These are phyloP conservation scores for Botrytis fragariae DNA, from an alignment of 2,329 filamentous ascomycete species.

Conservation along the genomic window DNA sequence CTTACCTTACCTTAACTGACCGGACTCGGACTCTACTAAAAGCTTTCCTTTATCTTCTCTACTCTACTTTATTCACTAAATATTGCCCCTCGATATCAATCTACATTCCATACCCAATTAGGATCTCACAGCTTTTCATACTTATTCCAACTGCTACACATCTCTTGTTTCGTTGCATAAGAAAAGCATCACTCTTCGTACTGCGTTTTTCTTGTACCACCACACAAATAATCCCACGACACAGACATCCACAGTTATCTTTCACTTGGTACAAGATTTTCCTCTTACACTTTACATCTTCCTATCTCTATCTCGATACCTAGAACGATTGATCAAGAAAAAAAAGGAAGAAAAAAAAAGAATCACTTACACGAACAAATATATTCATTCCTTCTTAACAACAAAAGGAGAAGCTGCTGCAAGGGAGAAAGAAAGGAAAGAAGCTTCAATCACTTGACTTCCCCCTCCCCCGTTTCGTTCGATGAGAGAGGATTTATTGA, in stretches of 20 bases:
- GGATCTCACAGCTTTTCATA: background rate
- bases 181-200: slow-evolving; percentile 10
- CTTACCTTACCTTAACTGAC: too few species aligned
- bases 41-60: background rate
- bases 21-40: background rate
- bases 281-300: background rate
- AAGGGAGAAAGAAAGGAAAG: background rate
- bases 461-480: background rate
- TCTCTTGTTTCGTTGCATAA: background rate
- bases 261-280: slow-evolving; percentile 14
- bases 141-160: background rate
- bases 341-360: background rate
- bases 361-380: background rate
- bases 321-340: background rate
- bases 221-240: background rate
- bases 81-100: slow-evolving; percentile 9
- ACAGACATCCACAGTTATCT: slow-evolving; percentile 8
- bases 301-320: slow-evolving; percentile 3
- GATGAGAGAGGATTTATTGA: background rate
- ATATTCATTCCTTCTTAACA: background rate
- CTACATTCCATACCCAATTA: slow-evolving; percentile 2
- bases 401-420: slow-evolving; percentile 5
- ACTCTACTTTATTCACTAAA: background rate
- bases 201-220: background rate
- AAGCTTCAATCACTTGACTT: slow-evolving; percentile 13